These are phyloP conservation scores for Huntiella abstrusa DNA, from an alignment of 2,329 filamentous ascomycete genomes.

Conservation along the genomic window DNA sequence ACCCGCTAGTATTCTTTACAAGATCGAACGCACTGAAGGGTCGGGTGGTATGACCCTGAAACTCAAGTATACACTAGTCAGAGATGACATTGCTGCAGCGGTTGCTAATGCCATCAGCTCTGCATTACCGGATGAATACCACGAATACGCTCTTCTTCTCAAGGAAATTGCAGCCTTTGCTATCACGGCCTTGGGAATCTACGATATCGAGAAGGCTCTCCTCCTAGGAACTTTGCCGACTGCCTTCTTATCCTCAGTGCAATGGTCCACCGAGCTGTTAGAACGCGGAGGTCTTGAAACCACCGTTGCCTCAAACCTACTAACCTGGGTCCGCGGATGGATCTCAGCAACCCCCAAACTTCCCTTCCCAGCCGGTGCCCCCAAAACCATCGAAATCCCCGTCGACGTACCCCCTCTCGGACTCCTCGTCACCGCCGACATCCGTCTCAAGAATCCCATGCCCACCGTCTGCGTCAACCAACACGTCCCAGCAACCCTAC, in stretches of 20 bases:
- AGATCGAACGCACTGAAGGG: constrained; percentile 39
- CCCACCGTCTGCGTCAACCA: constrained; percentile 41
- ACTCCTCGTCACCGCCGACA: constrained; percentile 62
- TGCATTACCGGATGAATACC: constrained; percentile 22
- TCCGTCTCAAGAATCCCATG: constrained; percentile 24
- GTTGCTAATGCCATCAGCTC: constrained; percentile 25
- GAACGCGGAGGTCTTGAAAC: constrained; percentile 1
- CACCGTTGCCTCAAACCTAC: constrained; percentile 12
- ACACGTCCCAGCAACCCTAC: constrained; percentile 42
- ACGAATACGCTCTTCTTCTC: constrained; percentile 28
- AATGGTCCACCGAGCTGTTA: constrained; percentile 7
- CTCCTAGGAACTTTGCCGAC: constrained; percentile 24
- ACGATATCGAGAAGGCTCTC: constrained; percentile 36
- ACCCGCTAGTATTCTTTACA: constrained; percentile 64
- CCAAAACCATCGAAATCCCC: constrained; percentile 54
- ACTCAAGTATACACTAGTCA: constrained; percentile 57
- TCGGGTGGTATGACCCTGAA: constrained; percentile 39
- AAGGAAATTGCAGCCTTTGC: constrained; percentile 27
- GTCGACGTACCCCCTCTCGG: constrained; percentile 75
- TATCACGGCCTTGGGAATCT: constrained; percentile 24
- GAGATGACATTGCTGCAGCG: constrained; percentile 47
- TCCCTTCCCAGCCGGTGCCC: constrained; percentile 19
- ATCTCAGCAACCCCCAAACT: constrained; percentile 14
- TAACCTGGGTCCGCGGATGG: constrained; percentile 22
- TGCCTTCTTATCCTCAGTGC: constrained; percentile 12